Evolutionary conservation across 768 basidiomycete genomes (phyloP).

Genomic region (Trametes cinnabarina): DNA sequence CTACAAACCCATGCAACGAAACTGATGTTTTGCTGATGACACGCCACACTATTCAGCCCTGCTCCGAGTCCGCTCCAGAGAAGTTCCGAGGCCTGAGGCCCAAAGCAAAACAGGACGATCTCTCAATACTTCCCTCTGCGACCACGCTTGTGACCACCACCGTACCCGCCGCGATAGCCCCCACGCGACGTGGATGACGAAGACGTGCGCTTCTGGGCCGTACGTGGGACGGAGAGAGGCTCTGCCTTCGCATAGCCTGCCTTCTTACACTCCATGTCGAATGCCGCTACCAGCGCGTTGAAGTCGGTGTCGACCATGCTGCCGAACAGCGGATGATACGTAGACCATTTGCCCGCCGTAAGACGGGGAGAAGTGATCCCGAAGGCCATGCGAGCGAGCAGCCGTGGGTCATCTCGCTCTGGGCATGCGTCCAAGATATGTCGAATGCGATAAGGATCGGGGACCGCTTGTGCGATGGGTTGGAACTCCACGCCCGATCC

Average conservation of each 20-base stretch:
- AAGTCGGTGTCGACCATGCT: constrained; percentile 43
- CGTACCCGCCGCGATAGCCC: constrained; percentile 4
- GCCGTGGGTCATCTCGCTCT: constrained; percentile 47
- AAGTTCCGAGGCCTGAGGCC: too few relatives aligned
- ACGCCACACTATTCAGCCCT: too few relatives aligned
- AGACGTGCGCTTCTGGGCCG: constrained; percentile 22
- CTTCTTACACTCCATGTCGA: constrained; percentile 42
- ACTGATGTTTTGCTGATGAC: too few relatives aligned
- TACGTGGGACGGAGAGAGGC: constrained; percentile 1
- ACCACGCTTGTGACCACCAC: constrained; percentile 14
- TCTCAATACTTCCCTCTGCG: constrained; percentile 6
- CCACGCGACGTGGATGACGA: background rate
- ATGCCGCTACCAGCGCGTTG: constrained; percentile 38
- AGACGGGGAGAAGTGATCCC: constrained; percentile 47
- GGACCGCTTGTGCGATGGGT: constrained; percentile 16
- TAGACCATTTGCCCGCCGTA: constrained; percentile 41
- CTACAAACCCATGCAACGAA: too few relatives aligned
- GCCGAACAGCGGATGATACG: constrained; percentile 42
- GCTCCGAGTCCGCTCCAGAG: too few relatives aligned
- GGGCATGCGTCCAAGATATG: constrained; percentile 42
- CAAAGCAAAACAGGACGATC: too few relatives aligned
- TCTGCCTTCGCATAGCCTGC: constrained; percentile 29
- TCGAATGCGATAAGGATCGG: constrained; percentile 33
- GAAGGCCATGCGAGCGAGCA: constrained; percentile 51
- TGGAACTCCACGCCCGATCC: constrained; percentile 35